Base-by-base conservation (phyloP, 345 rosid genomes). In the Gynandropsis gynandra region DNA sequence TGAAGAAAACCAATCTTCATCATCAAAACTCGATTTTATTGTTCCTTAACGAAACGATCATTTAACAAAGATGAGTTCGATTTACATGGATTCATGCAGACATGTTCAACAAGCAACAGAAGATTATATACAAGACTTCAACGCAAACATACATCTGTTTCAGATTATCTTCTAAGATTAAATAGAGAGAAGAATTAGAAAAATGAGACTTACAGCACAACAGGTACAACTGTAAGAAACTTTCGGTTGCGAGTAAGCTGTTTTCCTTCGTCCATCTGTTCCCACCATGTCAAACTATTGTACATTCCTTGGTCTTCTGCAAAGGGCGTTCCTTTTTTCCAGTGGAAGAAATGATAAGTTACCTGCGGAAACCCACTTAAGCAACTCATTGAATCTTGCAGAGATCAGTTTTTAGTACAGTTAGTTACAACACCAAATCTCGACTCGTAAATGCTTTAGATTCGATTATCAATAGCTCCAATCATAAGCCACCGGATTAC, bases 311-410 rank as follows among this genome's bases (percentile, higher is more conserved):
- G 98, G 61, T 92, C 98, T 13, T 92, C 98, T 12, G 80, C 81
- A 65, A 92, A 92, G 2, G 98, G 98, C 4, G 97, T 92, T 61
- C 98, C 98, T 68, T 92, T 87, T 87, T 82, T 85, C 97, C 97
- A 92, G 73, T 92, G 98, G 59, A 92, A 92, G 78, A 74, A 85
- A 64, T 87, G 98, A 67, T 85, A 92, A 12, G 95, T 92, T 44
- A 92, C 68, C 97, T 92, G 78, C 49, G 65, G 54, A 46, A 29
- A 37, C 14, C 29, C 42, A 50, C 38, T 31, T 19, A 17, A 49
- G 33, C 64, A 24, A 21, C 24, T 45, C 39, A 34, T 38, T 56
- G 42, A 17, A 33, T 14, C 16, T 51, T 44, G 19, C 53, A 45
- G 15, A 31, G 47, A 11, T 12, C 16, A 15, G 41, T 2, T 5